phyloP scores from a whole-genome alignment of 441 rosid genomes.

The Rhodomyrtus psidioides region DNA sequence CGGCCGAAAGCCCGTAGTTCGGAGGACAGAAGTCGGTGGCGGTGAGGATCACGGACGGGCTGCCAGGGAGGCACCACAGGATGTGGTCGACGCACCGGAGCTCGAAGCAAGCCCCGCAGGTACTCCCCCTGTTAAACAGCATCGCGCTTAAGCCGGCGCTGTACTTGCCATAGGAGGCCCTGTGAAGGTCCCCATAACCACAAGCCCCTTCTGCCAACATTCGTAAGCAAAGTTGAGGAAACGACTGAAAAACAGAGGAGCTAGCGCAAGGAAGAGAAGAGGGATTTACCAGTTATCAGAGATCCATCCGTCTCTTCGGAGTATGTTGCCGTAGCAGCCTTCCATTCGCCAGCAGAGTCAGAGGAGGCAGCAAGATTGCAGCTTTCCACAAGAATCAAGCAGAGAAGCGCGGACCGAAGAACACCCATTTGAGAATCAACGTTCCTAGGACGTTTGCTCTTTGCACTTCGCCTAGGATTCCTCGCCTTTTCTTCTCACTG shows the following conservation, averaged over 20 bases:
- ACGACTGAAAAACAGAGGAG: background rate
- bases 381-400: conserved; percentile 25
- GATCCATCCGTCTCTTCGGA: conserved; percentile 50
- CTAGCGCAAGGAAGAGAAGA: background rate
- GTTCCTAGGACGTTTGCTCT: background rate
- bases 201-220: conserved; percentile 72
- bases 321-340: conserved; percentile 70
- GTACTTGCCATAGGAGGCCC: conserved; percentile 53
- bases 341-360: conserved; percentile 45
- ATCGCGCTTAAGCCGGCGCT: conserved; percentile 75
- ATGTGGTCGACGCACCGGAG: conserved; percentile 85
- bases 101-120: conserved; percentile 87
- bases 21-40: conserved; percentile 97
- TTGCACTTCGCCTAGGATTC: conserved; percentile 1
- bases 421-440: conserved; percentile 23
- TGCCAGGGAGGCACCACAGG: conserved; percentile 74
- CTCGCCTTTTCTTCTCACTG: background rate
- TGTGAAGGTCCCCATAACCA: conserved; percentile 79
- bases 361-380: conserved; percentile 22
- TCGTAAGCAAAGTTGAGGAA: background rate
- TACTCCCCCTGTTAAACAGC: conserved; percentile 72
- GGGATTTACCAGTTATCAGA: conserved; percentile 41
- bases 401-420: conserved; percentile 22
- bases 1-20: conserved; percentile 68
- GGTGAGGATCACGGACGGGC: conserved; percentile 74